Percentiles rank a stretch among this genome's conserved stretches.
Evolutionary conservation across 108 stramenopile genomes (phyloP).

Genomic region (Nitzschia sp.): DNA sequence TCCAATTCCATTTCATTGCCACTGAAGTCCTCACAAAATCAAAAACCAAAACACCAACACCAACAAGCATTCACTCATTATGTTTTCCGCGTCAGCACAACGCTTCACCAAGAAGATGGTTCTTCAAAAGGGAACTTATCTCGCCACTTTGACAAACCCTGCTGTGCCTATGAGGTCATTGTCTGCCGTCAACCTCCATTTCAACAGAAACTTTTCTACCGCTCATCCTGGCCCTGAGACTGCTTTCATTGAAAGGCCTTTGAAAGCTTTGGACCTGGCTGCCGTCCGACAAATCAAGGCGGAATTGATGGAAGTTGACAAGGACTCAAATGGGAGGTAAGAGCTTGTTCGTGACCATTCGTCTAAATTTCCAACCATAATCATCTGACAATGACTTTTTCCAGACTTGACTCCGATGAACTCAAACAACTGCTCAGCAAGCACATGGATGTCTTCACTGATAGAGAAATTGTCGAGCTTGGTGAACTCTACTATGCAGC

Average conservation of each 20-base stretch:
- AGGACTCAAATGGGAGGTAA: conserved; percentile 44
- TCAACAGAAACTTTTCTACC: neutral
- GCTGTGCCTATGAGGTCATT: neutral
- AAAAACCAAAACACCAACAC: neutral
- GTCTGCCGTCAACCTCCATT: neutral
- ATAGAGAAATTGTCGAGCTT: conserved; percentile 70
- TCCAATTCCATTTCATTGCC: too few species aligned
- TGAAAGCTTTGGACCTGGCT: conserved; percentile 45
- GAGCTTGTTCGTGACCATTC: neutral
- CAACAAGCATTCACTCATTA: neutral
- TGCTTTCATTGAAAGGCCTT: conserved; percentile 8
- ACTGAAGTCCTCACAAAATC: too few species aligned
- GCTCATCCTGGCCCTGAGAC: neutral
- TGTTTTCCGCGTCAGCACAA: neutral
- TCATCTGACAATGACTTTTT: neutral
- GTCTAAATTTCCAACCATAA: neutral
- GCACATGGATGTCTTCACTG: conserved; percentile 60
- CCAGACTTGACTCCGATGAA: conserved; percentile 66
- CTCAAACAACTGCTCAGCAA: conserved; percentile 55
- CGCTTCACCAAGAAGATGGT: neutral
- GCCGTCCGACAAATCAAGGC: conserved; percentile 66
- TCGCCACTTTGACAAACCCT: neutral
- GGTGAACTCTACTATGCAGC: conserved; percentile 70
- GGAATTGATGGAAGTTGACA: conserved; percentile 61
- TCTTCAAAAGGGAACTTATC: neutral